Percentiles rank a stretch among this genome's conserved stretches.
Evolutionary conservation across 495 filamentous ascomycete genomes (phyloP).

Genomic region (Hyaloscypha hepaticicola): DNA sequence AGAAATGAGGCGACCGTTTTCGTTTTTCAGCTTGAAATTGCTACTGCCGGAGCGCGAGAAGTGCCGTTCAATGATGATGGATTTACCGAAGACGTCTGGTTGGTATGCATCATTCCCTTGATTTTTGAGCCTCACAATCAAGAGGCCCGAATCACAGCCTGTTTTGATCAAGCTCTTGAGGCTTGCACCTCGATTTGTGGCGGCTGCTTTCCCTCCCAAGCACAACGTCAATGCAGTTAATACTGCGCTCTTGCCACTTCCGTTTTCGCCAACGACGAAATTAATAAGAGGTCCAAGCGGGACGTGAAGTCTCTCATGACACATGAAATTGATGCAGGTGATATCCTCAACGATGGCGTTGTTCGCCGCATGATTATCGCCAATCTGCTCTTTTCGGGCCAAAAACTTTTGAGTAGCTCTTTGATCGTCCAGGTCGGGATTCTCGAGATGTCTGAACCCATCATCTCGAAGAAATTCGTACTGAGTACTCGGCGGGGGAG

Average conservation of each 20-base stretch:
- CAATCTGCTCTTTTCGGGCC: constrained; percentile 54
- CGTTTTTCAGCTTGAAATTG: constrained; percentile 83
- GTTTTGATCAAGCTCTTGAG: constrained; percentile 92
- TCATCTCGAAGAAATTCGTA: constrained; percentile 52
- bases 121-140: constrained; percentile 85
- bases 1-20: constrained; percentile 68
- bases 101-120: constrained; percentile 79
- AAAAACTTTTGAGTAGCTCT: constrained; percentile 68
- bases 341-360: constrained; percentile 81
- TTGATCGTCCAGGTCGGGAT: constrained; percentile 61
- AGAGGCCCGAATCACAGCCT: constrained; percentile 60
- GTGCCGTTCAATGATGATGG: constrained; percentile 86
- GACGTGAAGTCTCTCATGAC: constrained; percentile 76
- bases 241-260: constrained; percentile 97
- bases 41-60: constrained; percentile 76
- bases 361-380: constrained; percentile 74
- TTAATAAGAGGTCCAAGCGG: constrained; percentile 90
- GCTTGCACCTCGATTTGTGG: constrained; percentile 92
- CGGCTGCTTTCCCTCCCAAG: constrained; percentile 88
- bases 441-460: constrained; percentile 49
- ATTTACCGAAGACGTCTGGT: constrained; percentile 77
- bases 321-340: constrained; percentile 92
- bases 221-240: constrained; percentile 94
- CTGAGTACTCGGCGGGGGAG: constrained; percentile 36
- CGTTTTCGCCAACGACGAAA: constrained; percentile 96